Percentiles rank a stretch among this genome's conserved stretches.
Conservation (phyloP, 805 yeast species). For the Nakazawaea wickerhamii region DNA sequence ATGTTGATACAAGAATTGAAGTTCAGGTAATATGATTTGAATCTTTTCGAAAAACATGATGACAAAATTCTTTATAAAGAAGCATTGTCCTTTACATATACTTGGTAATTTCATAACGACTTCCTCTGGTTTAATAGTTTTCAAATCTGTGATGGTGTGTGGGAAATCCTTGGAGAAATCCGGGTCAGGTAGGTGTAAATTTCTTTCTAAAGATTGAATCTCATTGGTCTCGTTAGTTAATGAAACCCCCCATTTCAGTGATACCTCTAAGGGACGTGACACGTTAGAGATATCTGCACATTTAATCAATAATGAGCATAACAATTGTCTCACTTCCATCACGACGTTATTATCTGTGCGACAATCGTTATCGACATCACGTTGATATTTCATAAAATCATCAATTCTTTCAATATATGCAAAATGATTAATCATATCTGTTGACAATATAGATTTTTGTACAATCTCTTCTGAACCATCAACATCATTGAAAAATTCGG, state of each 20-base stretch:
- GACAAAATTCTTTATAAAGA: constrained; percentile 81
- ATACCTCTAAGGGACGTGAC: constrained; percentile 68
- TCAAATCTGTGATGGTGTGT: constrained; percentile 13
- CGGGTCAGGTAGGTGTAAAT: constrained; percentile 1
- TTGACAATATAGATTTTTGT: constrained; percentile 50
- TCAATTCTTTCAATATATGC: constrained; percentile 57
- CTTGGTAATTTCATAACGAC: constrained; percentile 42
- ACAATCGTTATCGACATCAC: constrained; percentile 1
- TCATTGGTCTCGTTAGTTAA: constrained; percentile 73
- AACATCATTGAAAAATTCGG: constrained; percentile 23
- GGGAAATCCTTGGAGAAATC: constrained; percentile 14
- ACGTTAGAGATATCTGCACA: constrained; percentile 97
- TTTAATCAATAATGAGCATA: constrained; percentile 71
- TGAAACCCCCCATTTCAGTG: constrained; percentile 84
- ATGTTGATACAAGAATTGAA: constrained; percentile 50
- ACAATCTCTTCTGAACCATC: constrained; percentile 13
- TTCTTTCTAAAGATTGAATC: constrained; percentile 27
- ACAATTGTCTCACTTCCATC: constrained; percentile 29
- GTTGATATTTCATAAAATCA: constrained; percentile 19
- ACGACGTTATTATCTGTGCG: constrained; percentile 18
- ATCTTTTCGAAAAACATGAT: constrained; percentile 66
- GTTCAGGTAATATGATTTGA: constrained; percentile 53
- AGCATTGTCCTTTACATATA: constrained; percentile 69
- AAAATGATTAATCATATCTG: constrained; percentile 91
- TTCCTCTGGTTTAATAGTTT: constrained; percentile 30